Conservation (phyloP, 768 basidiomycete species). For the Exidia glandulosa region DNA sequence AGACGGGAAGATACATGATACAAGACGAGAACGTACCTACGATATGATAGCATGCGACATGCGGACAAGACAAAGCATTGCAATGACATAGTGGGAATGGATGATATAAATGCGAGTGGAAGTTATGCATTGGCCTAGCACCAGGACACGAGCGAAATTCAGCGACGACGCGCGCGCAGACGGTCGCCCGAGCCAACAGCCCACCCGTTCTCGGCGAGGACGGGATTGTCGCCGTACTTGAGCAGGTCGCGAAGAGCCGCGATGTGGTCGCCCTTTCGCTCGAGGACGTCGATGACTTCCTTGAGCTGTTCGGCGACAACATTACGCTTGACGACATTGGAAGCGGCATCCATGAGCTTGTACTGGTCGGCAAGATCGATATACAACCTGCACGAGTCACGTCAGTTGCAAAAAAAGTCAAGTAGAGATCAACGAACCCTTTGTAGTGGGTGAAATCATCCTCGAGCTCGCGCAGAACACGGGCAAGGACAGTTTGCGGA, state of each 20-base stretch:
- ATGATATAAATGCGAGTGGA: too few relatives aligned
- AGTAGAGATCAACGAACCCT: constrained; percentile 41
- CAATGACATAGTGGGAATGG: too few relatives aligned
- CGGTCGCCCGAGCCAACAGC: not conserved
- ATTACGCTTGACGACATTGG: constrained; percentile 70
- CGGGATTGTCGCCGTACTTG: constrained; percentile 53
- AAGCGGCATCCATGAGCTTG: constrained; percentile 75
- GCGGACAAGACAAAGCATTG: too few relatives aligned
- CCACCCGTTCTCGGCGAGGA: not conserved
- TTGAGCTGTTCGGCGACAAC: constrained; percentile 80
- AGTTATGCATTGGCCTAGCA: too few relatives aligned
- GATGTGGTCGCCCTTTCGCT: constrained; percentile 93
- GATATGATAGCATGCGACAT: too few relatives aligned
- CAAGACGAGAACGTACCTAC: too few relatives aligned
- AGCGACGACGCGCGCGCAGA: not conserved
- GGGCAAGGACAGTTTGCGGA: constrained; percentile 76
- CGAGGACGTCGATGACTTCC: constrained; percentile 86
- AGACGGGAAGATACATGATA: too few relatives aligned
- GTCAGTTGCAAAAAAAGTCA: not conserved
- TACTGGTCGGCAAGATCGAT: constrained; percentile 88
- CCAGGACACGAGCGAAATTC: too few relatives aligned
- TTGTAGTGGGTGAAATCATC: constrained; percentile 94
- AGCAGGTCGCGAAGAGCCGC: constrained; percentile 81
- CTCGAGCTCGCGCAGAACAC: constrained; percentile 80
- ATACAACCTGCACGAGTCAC: constrained; percentile 54